Conservation (phyloP, 495 filamentous ascomycete genomes). For the Tuber indicum region DNA sequence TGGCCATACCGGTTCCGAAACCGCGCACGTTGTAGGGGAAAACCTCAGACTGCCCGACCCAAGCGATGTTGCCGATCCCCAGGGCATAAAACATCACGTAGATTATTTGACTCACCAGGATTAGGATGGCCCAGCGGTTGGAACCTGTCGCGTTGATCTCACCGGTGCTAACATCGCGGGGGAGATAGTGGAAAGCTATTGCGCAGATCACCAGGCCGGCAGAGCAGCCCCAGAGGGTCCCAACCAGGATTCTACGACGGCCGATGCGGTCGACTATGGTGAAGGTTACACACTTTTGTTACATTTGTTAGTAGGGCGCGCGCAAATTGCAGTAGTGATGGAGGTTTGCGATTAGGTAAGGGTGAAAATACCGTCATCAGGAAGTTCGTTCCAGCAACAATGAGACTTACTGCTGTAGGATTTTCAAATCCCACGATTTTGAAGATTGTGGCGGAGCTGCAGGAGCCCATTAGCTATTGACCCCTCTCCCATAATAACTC, state of each 20-base stretch:
- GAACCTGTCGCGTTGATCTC: slow-evolving; percentile 22
- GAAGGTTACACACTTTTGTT: slow-evolving; percentile 46
- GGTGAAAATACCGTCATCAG: slow-evolving; percentile 45
- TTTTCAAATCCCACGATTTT: slow-evolving; percentile 51
- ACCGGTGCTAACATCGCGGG: slow-evolving; percentile 43
- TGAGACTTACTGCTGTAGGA: slow-evolving; percentile 48
- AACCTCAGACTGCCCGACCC: slow-evolving; percentile 79
- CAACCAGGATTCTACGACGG: slow-evolving; percentile 47
- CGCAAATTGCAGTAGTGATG: not conserved
- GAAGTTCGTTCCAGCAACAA: slow-evolving; percentile 52
- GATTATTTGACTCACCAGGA: slow-evolving; percentile 47
- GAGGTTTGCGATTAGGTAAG: not conserved
- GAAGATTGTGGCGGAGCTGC: slow-evolving; percentile 51
- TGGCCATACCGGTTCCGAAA: slow-evolving; percentile 69
- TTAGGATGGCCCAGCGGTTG: slow-evolving; percentile 28
- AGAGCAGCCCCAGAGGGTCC: slow-evolving; percentile 45
- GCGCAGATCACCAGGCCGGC: slow-evolving; percentile 45
- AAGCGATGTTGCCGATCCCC: slow-evolving; percentile 82
- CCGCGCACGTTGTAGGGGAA: slow-evolving; percentile 78
- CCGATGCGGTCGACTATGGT: slow-evolving; percentile 49
- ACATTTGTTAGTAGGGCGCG: not conserved
- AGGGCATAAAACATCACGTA: slow-evolving; percentile 81
- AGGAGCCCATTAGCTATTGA: slow-evolving; percentile 14
- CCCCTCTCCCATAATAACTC: not conserved
- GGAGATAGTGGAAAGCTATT: slow-evolving; percentile 50